Percentiles rank a stretch among this genome's conserved stretches.
These are phyloP conservation scores for Hemerocallis citrina DNA, from an alignment of 106 monocot genomes.

Conservation along the genomic window DNA sequence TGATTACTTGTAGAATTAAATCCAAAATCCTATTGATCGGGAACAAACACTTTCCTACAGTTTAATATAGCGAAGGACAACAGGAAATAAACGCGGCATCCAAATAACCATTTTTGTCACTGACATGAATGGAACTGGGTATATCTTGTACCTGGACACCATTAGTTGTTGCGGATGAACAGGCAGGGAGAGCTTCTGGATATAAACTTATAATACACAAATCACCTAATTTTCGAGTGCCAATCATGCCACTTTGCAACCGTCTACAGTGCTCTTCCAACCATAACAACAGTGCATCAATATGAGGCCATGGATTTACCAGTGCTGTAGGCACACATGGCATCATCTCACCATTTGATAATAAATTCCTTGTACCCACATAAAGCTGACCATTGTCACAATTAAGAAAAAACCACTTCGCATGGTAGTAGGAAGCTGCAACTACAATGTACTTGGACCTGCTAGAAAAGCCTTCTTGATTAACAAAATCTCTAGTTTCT, in stretches of 20 bases:
- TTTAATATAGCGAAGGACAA: too few species aligned
- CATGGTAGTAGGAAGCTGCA: slow-evolving; percentile 4
- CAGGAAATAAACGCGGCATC: too few species aligned
- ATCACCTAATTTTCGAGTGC: slow-evolving; percentile 20
- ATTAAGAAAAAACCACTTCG: slow-evolving; percentile 63
- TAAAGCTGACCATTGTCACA: slow-evolving; percentile 63
- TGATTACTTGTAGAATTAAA: too few species aligned
- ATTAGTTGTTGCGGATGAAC: slow-evolving; percentile 73
- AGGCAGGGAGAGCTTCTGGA: slow-evolving; percentile 62
- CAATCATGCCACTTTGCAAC: slow-evolving; percentile 53
- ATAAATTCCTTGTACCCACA: slow-evolving; percentile 34
- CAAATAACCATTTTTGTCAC: too few species aligned
- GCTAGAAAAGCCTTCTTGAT: slow-evolving; percentile 16
- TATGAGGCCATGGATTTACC: slow-evolving; percentile 16
- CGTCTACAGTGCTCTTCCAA: slow-evolving; percentile 80
- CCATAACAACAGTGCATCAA: slow-evolving; percentile 68
- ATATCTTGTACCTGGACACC: slow-evolving; percentile 82
- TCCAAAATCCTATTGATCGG: too few species aligned
- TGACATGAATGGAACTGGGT: too few species aligned
- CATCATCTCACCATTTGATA: slow-evolving; percentile 45
- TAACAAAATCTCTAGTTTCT: slow-evolving; percentile 23
- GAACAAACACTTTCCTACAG: too few species aligned
- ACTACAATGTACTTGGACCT: slow-evolving; percentile 6
- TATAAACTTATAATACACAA: slow-evolving; percentile 43
- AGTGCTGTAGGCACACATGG: slow-evolving; percentile 70